A percentile compares a stretch with the other conserved stretches of the same genome.
phyloP scores from a whole-genome alignment of 1,139 yeast genomes.

The Yamadazyma diddensiae region DNA sequence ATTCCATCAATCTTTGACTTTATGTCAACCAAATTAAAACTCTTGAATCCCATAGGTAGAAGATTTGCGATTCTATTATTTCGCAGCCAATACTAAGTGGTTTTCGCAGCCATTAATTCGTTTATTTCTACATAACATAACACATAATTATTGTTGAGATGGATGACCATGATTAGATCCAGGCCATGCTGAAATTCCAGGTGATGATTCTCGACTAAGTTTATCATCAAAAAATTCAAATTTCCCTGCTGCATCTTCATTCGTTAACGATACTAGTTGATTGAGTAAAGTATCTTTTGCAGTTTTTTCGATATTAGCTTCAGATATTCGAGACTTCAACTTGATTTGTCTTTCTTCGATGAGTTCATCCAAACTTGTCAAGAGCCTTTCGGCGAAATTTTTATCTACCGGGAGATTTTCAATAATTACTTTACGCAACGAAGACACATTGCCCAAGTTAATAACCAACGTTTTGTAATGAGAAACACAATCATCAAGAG shows the following conservation, averaged over 20 bases:
- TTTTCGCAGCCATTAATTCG: constrained; percentile 10
- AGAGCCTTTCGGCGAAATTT: constrained; percentile 48
- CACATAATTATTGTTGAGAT: constrained; percentile 13
- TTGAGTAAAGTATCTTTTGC: constrained; percentile 14
- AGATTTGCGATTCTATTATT: constrained; percentile 2
- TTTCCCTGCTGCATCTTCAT: constrained; percentile 12
- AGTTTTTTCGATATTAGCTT: constrained; percentile 11
- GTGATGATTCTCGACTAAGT: constrained; percentile 28
- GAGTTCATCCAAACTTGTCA: constrained; percentile 43
- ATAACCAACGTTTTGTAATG: constrained; percentile 17
- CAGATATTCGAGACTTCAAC: constrained; percentile 11
- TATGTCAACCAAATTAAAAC: constrained; percentile 1
- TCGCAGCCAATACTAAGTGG: constrained; percentile 4
- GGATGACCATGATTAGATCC: constrained; percentile 69
- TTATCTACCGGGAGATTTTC: constrained; percentile 54
- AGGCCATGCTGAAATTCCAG: constrained; percentile 64
- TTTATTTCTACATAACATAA: not conserved
- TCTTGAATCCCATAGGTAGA: constrained; percentile 7
- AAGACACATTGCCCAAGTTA: constrained; percentile 32
- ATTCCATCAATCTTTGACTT: constrained; percentile 3
- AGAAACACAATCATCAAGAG: constrained; percentile 11
- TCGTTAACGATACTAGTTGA: constrained; percentile 19
- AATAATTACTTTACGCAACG: constrained; percentile 41
- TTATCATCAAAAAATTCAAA: constrained; percentile 19
- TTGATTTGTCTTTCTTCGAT: constrained; percentile 34